Evolutionary conservation across 768 basidiomycete species (phyloP), one percentile per base, ranked within the genome.

Genomic region (Lactarius deliciosus): DNA sequence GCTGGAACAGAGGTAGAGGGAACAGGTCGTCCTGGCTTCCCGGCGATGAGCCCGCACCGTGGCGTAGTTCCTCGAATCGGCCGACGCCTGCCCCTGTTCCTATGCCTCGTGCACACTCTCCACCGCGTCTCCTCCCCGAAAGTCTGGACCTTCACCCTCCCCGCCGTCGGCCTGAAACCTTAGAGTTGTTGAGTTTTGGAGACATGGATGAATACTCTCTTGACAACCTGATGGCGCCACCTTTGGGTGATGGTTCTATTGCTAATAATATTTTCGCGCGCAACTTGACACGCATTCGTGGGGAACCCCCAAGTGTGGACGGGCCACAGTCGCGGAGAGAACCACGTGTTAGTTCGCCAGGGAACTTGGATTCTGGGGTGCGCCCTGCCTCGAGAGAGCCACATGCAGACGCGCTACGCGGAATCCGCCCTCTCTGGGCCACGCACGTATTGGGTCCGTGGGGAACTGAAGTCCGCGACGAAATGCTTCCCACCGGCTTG

Each of bases 41-140:
- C n/a, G 32, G 50, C 3, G 54, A 65, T 15, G 62, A 64, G 53
- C 55, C 47, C 6, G 41, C 57, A 3, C 54, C 62, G 25, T 60
- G 60, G 60, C 64, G 66, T 61, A 59, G 50, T 32, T 55, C 66
- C 18, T 57, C 62, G 18, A 41, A 47, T 61, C 20, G 43, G 56
- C 22, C 66, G 45, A 25, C 65, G 18, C n/a, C 58, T 58, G n/a
- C 43, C 38, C 38, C 70, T 25, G 36, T 57, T 30, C 56, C 66
- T 38, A 40, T 68, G 38, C 56, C 70, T 60, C 47, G 71, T 55
- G 6, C 65, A 45, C 68, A 64, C 61, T 54, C 70, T 57, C 57
- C 55, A 56, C n/a, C 63, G 28, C 61, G 40, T 57, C 36, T 40
- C 40, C 25, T 56, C 58, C 45, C 59, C 2, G 65, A 61, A 20